Base-by-base conservation (phyloP, 768 basidiomycete species). In the Porphyrellus cyaneotinctus region DNA sequence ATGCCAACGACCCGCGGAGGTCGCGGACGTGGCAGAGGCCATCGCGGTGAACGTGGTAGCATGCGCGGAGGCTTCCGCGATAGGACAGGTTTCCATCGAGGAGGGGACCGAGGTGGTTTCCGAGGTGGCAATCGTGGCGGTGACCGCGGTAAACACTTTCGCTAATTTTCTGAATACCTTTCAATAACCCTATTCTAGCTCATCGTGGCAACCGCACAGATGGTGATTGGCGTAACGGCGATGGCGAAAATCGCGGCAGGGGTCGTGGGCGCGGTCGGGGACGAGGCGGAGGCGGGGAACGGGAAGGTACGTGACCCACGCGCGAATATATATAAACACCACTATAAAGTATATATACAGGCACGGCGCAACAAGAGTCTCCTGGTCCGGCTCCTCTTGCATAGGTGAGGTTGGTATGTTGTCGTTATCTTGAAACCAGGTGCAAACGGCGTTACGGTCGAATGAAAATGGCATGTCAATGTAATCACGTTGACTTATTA, bases 221-320 rank as follows among this genome's bases (percentile, higher is more conserved):
- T 50, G 75, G 78, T 26, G 81, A 79, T 43, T 79, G 76, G 73
- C 74, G 80, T 50, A 75, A 75, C 38, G 74, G 72, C 11, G 76
- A 76, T 22, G 57, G 64, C 20, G 70, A 74, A 54, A 69, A 66
- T 56, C 75, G 74, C 0, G 63, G 74, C 24, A 72, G 75, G 39
- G 69, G 74, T 23, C 63, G 77, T 47, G 73, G 73, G 9, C 70
- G 79, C 41, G 76, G 78, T 13, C 74, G 79, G 28, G 75, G 76
- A 20, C 70, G 76, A 41, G 59, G 61, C 2, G 62, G 74, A 36
- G 70, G 41, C 26, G 49, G 75, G 32, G 74, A 77, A 22, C 67
- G 74, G 22, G 69, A 70, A 64, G 76, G 74, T 66, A 59, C 49
- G 71, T 70, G 45, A 59, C 14, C 20, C 26, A 20, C 12, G 12